Evolutionary conservation across 305 asterid genomes (phyloP), one percentile per base, ranked within the genome.

Genomic region (Fraxinus albicans): DNA sequence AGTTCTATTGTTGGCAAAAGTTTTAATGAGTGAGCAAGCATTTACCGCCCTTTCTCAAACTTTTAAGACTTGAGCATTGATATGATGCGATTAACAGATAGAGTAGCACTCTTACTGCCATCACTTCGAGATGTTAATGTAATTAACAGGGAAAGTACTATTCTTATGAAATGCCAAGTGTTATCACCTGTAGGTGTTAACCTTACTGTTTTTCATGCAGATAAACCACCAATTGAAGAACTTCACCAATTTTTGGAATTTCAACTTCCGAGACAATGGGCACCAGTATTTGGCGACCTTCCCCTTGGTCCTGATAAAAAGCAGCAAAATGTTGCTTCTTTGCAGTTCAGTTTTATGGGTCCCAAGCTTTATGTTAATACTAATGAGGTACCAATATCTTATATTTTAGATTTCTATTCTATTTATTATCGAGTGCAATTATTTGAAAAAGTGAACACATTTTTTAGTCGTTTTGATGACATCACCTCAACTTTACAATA

Each of bases 211-310:
- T 27, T 83, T 74, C 77, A 47, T 90, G 90, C 89, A 94, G 96
- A 90, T 86, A 94, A 94, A 88, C 97, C 98, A 73, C 94, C 97
- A 72, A 87, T 89, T 69, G 98, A 92, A 90, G 97, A 94, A 85
- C 88, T 94, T 82, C 84, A 87, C 70, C 95, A 92, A 44, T 94
- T 94, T 85, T 83, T 94, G 89, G 97, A 92, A 84, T 94, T 94
- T 84, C 98, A 94, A 87, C 91, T 88, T 83, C 97, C 97, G 69
- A 89, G 90, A 87, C 93, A 89, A 80, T 94, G 98, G 98, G 97
- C 94, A 75, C 98, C 98, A 53, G 93, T 94, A 58, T 94, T 89
- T 80, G 92, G 98, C 73, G 98, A 94, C 9, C 91, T 94, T 81
- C 93, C 97, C 36, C 86, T 91, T 35, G 95, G 98, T 76, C 98